Evolutionary conservation across 108 stramenopile species (phyloP).

Genomic region (Fistulifera pelliculosa): DNA sequence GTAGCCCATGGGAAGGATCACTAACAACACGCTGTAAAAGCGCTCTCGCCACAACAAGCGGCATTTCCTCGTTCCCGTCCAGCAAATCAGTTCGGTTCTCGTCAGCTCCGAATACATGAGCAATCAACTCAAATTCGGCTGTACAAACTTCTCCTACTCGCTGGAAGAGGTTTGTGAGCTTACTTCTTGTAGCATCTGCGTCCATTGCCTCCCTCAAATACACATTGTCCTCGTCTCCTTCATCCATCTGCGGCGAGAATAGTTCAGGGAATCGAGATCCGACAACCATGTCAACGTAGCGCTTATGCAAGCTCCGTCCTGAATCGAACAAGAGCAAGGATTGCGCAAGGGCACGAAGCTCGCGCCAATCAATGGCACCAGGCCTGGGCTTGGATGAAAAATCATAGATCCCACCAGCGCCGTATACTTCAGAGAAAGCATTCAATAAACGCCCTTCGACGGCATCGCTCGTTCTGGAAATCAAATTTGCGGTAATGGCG

Average conservation of each 20-base stretch:
- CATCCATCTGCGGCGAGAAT: slow-evolving; percentile 14
- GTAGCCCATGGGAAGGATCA: slow-evolving; percentile 71
- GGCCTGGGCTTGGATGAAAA: slow-evolving; percentile 43
- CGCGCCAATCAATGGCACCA: slow-evolving; percentile 60
- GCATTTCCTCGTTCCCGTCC: slow-evolving; percentile 50
- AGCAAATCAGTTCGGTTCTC: slow-evolving; percentile 20
- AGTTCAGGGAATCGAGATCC: slow-evolving; percentile 71
- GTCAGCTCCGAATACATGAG: slow-evolving; percentile 59
- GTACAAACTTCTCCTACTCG: slow-evolving; percentile 74
- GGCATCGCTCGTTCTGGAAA: slow-evolving; percentile 53
- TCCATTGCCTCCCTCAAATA: slow-evolving; percentile 28
- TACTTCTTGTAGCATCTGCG: slow-evolving; percentile 58
- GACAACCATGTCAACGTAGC: slow-evolving; percentile 69
- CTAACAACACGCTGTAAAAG: slow-evolving; percentile 70
- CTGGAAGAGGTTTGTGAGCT: slow-evolving; percentile 74
- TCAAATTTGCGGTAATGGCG: slow-evolving; percentile 66
- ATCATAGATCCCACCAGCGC: slow-evolving; percentile 61
- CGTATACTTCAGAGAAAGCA: slow-evolving; percentile 56
- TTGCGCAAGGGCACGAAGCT: slow-evolving; percentile 52
- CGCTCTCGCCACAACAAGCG: slow-evolving; percentile 63
- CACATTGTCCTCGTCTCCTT: slow-evolving; percentile 20
- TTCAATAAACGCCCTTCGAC: slow-evolving; percentile 63
- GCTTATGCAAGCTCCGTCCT: slow-evolving; percentile 59
- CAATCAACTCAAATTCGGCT: slow-evolving; percentile 78
- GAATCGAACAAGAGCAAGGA: slow-evolving; percentile 64